Conservation (phyloP, 768 basidiomycete species). For the Suillus spraguei region DNA sequence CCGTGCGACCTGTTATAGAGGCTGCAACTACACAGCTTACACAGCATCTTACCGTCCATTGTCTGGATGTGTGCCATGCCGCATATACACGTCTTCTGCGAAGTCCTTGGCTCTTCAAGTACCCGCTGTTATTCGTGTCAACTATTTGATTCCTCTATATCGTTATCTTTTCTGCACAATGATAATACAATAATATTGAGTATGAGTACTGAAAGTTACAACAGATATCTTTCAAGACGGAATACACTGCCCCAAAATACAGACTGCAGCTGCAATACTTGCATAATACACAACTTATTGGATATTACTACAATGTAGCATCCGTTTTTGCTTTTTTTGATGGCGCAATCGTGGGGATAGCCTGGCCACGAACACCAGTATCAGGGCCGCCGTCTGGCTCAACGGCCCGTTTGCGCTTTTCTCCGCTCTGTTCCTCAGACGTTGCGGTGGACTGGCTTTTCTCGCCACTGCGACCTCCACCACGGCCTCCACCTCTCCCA, state of each 20-base stretch:
- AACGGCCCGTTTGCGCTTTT: constrained; percentile 75
- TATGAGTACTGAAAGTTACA: neutral
- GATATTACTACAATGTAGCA: constrained; percentile 22
- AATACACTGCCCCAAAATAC: constrained; percentile 18
- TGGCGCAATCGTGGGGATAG: constrained; percentile 49
- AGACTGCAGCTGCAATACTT: neutral
- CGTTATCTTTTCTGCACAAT: neutral
- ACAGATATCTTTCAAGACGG: neutral
- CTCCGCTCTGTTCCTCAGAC: constrained; percentile 54
- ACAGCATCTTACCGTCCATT: too few species aligned
- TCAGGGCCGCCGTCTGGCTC: constrained; percentile 81
- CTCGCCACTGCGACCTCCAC: constrained; percentile 18
- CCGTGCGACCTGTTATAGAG: too few species aligned
- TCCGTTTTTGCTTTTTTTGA: constrained; percentile 47
- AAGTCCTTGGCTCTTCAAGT: neutral
- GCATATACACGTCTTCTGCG: too few species aligned
- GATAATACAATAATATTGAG: neutral
- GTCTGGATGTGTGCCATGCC: too few species aligned
- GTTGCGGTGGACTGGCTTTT: constrained; percentile 25
- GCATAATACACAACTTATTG: neutral
- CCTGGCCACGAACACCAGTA: constrained; percentile 62
- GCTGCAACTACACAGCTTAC: too few species aligned
- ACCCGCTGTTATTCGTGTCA: neutral
- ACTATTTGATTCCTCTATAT: neutral
- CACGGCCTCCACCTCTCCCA: constrained; percentile 35